Conservation (phyloP, 2,329 filamentous ascomycete species). For the Aspergillus sp. region DNA sequence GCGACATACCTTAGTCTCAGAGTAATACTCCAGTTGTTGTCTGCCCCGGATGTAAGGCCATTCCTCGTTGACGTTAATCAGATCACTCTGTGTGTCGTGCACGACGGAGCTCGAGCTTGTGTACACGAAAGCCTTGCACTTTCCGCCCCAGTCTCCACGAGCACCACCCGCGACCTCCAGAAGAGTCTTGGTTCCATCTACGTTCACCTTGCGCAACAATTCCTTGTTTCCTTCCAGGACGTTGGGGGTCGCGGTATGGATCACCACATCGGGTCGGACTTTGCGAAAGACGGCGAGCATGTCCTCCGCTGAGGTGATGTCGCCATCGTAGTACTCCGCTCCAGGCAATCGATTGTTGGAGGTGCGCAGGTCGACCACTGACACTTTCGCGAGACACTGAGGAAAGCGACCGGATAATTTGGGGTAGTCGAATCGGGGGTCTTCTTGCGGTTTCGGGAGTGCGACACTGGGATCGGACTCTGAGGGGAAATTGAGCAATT, state of each 20-base stretch:
- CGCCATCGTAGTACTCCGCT: constrained; percentile 70
- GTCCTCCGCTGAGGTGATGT: constrained; percentile 67
- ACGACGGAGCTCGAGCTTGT: constrained; percentile 87
- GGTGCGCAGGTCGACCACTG: constrained; percentile 72
- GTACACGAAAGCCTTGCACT: constrained; percentile 75
- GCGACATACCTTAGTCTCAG: constrained; percentile 73
- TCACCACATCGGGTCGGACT: constrained; percentile 74
- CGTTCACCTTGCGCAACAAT: constrained; percentile 78
- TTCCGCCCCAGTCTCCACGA: constrained; percentile 60
- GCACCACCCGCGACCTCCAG: constrained; percentile 66
- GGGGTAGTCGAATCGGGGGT: constrained; percentile 39
- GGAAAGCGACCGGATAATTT: constrained; percentile 41
- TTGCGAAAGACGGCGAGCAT: constrained; percentile 64
- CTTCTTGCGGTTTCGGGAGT: constrained; percentile 34
- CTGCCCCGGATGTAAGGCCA: constrained; percentile 74
- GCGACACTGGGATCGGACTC: constrained; percentile 41
- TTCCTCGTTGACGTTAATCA: constrained; percentile 80
- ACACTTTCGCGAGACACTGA: constrained; percentile 52
- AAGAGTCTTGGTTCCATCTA: constrained; percentile 78
- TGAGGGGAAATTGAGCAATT: constrained; percentile 62
- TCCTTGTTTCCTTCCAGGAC: constrained; percentile 53
- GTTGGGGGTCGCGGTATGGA: constrained; percentile 82
- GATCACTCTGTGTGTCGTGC: constrained; percentile 74
- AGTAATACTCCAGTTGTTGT: constrained; percentile 77
- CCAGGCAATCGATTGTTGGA: constrained; percentile 63